Base-by-base conservation (phyloP, 805 yeast genomes). In the Zygoascus tannicola region DNA sequence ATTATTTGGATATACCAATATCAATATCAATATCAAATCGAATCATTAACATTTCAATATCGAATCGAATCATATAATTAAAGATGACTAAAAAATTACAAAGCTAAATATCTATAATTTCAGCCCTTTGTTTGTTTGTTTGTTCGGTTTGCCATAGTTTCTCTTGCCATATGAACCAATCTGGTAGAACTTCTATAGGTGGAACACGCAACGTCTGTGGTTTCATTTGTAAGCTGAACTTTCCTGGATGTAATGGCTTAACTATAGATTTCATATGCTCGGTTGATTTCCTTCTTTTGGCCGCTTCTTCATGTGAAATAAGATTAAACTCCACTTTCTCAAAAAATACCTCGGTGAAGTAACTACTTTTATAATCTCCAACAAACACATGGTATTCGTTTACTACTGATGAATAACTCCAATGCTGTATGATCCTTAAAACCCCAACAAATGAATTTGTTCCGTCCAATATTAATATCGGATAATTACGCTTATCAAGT, bases 391-490 rank as follows among this genome's bases (percentile, higher is more conserved):
- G 68, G 62, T 86, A 92, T 60, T 90, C 97, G 54, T 81, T 81
- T 19, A 87, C 74, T 4, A 90, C 77, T 16, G 94, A 80, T 20
- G 88, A 77, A 57, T 82, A 81, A 53, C 79, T 81, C 97, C 97
- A 90, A 63, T 82, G 82, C 62, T 85, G 92, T 33, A 88, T 69
- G 58, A 81, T 80, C 41, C 98, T 69, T 28, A 92, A 64, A 2
- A 88, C 68, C 0, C 97, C 96, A 8, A 86, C 75, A 16, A 88
- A 70, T 10, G 92, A 76, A 46, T 82, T 80, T 4, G 88, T 80
- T 32, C 82, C 75, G 57, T 92, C 97, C 19, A 92, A 77, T 12
- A 90, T 60, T 37, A 90, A 65, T 4, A 84, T 59, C 42, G 87
- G 87, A 55, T 81, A 79, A 51, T 80, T 67, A 21, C 73, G 66